Evolutionary conservation across 345 rosid genomes (phyloP).

Genomic region (Conringia planisiliqua): DNA sequence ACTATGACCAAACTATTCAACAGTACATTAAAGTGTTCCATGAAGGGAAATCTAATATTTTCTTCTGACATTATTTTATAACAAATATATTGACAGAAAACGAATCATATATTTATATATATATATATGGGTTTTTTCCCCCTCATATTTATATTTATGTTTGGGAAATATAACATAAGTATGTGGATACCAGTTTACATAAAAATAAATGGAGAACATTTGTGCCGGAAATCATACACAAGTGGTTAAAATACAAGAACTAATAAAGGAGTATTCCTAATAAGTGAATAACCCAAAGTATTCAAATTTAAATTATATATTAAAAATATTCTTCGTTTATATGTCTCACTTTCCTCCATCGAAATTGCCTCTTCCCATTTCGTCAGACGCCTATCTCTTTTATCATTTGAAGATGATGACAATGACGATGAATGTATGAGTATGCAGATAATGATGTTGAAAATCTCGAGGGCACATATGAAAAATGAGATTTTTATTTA

Average conservation of each 20-base stretch:
- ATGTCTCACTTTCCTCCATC: neutral
- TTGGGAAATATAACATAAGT: neutral
- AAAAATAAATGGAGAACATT: neutral
- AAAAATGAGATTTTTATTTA: neutral
- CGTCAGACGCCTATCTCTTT: neutral
- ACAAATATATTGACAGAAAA: conserved; percentile 2
- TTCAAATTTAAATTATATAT: neutral
- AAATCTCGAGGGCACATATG: neutral
- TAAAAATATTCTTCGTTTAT: neutral
- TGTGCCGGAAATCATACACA: neutral
- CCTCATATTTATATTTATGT: conserved; percentile 1
- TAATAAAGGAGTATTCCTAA: neutral
- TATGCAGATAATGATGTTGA: conserved; percentile 1
- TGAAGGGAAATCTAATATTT: conserved; percentile 2
- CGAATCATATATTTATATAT: neutral
- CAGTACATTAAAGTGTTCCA: conserved; percentile 17
- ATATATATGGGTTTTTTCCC: neutral
- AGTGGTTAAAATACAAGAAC: neutral
- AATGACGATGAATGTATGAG: neutral
- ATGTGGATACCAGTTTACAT: conserved; percentile 1
- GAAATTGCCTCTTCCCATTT: neutral
- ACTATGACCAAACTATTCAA: conserved; percentile 22
- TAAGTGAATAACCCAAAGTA: neutral
- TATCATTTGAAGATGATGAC: neutral
- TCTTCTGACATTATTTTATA: neutral